These are phyloP conservation scores for Penicillium occitanis DNA, from an alignment of 2,329 filamentous ascomycete genomes.

Conservation along the genomic window DNA sequence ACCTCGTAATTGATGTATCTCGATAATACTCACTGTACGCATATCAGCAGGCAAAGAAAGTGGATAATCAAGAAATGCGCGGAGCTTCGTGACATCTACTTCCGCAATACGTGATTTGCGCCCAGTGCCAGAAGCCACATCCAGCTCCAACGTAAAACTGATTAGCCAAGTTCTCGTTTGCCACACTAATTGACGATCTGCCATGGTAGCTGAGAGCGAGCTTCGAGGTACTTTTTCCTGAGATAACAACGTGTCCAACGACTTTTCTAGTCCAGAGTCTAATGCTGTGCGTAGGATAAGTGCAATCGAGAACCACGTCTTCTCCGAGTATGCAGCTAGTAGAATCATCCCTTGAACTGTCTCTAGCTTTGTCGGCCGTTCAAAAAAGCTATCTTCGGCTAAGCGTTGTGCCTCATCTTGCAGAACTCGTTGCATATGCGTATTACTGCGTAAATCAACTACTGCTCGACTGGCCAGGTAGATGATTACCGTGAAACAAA, in stretches of 20 bases:
- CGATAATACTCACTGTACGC: slow-evolving; percentile 37
- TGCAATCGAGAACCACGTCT: slow-evolving; percentile 40
- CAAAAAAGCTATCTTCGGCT: slow-evolving; percentile 40
- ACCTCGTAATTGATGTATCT: slow-evolving; percentile 39
- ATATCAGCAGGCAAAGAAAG: slow-evolving; percentile 37
- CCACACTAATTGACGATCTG: slow-evolving; percentile 37
- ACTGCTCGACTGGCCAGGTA: slow-evolving; percentile 38
- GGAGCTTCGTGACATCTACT: slow-evolving; percentile 35
- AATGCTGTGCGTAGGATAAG: slow-evolving; percentile 38
- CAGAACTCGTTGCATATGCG: slow-evolving; percentile 36
- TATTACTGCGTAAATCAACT: slow-evolving; percentile 33
- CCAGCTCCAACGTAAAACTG: slow-evolving; percentile 36
- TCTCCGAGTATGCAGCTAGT: slow-evolving; percentile 38
- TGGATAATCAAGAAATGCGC: slow-evolving; percentile 37
- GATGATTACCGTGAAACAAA: slow-evolving; percentile 39
- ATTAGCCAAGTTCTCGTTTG: slow-evolving; percentile 39
- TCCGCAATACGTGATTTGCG: slow-evolving; percentile 37
- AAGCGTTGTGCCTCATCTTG: slow-evolving; percentile 39
- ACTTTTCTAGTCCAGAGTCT: slow-evolving; percentile 38
- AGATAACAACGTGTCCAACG: slow-evolving; percentile 33
- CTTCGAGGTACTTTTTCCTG: slow-evolving; percentile 35
- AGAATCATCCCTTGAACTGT: slow-evolving; percentile 40
- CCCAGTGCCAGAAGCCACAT: slow-evolving; percentile 37
- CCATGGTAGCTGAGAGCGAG: slow-evolving; percentile 36
- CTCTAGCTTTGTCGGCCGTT: slow-evolving; percentile 38